phyloP scores from a whole-genome alignment of 2,329 filamentous ascomycete genomes.

The Onygenales sp. region DNA sequence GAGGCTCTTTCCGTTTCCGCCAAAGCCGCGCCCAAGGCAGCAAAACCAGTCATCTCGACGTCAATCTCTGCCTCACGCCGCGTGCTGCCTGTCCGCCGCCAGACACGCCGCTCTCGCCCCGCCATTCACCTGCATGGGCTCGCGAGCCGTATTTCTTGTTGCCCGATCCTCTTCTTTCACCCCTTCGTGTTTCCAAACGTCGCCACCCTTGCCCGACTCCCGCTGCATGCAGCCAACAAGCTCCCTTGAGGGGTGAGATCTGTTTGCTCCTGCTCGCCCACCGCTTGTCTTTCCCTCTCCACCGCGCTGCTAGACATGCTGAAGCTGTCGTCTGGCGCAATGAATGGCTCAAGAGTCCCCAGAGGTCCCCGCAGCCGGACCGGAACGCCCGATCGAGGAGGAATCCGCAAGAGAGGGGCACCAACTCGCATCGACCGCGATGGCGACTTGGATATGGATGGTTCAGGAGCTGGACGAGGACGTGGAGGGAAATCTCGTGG shows the following conservation, averaged over 20 bases:
- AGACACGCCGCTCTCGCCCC: not conserved
- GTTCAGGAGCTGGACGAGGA: slow-evolving; percentile 24
- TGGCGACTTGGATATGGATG: slow-evolving; percentile 53
- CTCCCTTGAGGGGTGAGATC: not conserved
- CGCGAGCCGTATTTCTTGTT: not conserved
- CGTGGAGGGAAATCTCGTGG: slow-evolving; percentile 24
- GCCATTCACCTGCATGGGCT: not conserved
- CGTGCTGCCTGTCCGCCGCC: not conserved
- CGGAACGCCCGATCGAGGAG: slow-evolving; percentile 32
- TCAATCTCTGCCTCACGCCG: not conserved
- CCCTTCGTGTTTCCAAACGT: not conserved
- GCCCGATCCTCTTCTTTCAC: not conserved
- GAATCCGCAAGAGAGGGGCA: slow-evolving; percentile 42
- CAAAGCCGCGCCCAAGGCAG: not conserved
- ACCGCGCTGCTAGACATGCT: slow-evolving; percentile 3
- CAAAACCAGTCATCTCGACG: not conserved
- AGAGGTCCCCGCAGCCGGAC: slow-evolving; percentile 19
- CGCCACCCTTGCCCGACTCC: not conserved
- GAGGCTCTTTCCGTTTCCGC: not conserved
- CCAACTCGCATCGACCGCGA: slow-evolving; percentile 45
- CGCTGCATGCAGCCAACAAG: not conserved
- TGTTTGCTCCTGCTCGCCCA: not conserved
- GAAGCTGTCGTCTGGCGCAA: slow-evolving; percentile 10
- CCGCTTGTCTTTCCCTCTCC: not conserved
- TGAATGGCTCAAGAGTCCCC: slow-evolving; percentile 23